A percentile compares a stretch with the other conserved stretches of the same genome.
phyloP scores from a whole-genome alignment of 1,139 yeast species.

The Debaryomyces sp. region DNA sequence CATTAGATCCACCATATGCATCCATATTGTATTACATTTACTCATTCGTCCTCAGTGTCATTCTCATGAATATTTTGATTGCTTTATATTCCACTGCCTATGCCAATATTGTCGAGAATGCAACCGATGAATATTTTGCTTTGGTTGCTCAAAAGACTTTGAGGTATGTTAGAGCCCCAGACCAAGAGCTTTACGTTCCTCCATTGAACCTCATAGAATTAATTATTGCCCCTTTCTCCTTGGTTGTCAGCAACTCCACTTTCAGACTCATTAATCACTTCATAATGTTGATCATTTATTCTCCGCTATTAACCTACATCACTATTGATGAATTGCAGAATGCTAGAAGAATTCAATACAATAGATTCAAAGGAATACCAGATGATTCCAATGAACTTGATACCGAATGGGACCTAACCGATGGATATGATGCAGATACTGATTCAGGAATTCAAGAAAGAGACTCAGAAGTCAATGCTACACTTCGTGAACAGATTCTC shows the following conservation, averaged over 20 bases:
- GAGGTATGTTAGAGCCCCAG: slow-evolving; percentile 86
- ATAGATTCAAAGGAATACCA: slow-evolving; percentile 62
- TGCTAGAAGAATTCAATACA: slow-evolving; percentile 73
- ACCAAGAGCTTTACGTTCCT: slow-evolving; percentile 81
- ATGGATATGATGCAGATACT: slow-evolving; percentile 59
- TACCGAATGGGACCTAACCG: slow-evolving; percentile 81
- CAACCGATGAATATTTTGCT: slow-evolving; percentile 83
- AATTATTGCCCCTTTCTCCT: slow-evolving; percentile 38
- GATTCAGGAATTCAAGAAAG: slow-evolving; percentile 41
- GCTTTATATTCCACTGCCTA: slow-evolving; percentile 88
- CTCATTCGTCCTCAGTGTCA: slow-evolving; percentile 72
- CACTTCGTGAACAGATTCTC: slow-evolving; percentile 52
- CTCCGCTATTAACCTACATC: slow-evolving; percentile 65
- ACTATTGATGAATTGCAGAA: slow-evolving; percentile 64
- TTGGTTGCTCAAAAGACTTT: slow-evolving; percentile 83
- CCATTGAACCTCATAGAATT: slow-evolving; percentile 79
- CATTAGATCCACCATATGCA: slow-evolving; percentile 85
- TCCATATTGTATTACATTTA: slow-evolving; percentile 73
- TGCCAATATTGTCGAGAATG: slow-evolving; percentile 77
- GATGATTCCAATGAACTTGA: slow-evolving; percentile 85
- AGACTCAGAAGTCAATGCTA: slow-evolving; percentile 37
- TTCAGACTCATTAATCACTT: slow-evolving; percentile 45
- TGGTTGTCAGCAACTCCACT: slow-evolving; percentile 28
- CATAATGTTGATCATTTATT: slow-evolving; percentile 66
- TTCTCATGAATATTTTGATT: slow-evolving; percentile 76